Base-by-base conservation (phyloP, 306 rosid species). In the Styphnolobium japonicum region DNA sequence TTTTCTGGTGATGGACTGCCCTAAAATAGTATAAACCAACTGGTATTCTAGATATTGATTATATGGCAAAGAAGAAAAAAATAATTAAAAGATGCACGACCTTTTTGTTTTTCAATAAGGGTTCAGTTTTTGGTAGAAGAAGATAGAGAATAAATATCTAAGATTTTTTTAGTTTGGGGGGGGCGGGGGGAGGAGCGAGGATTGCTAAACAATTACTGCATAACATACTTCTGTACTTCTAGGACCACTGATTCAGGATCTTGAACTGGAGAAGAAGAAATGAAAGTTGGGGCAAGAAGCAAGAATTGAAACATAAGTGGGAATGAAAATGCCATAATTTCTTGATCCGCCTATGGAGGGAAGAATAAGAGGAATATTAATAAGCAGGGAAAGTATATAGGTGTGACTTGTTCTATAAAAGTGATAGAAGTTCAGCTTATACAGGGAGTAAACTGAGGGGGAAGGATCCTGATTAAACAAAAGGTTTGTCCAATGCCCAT, bases 151-250 rank as follows among this genome's bases (percentile, higher is more conserved):
- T n/a, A 45, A n/a, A n/a, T n/a, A n/a, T n/a, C n/a, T n/a, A n/a
- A n/a, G n/a, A n/a, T n/a, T n/a, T n/a, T n/a, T n/a, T n/a, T n/a
- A n/a, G n/a, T n/a, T n/a, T n/a, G n/a, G n/a, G n/a, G n/a, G n/a
- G n/a, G n/a, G n/a, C n/a, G n/a, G 2, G n/a, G n/a, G 19, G 7
- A n/a, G 2, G 70, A 42, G 7, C n/a, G n/a, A 6, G 46, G 7
- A 43, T 10, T 58, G 0, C 2, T 14, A 74, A 40, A 45, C 58
- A 62, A 21, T 55, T 42, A 76, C 11, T 27, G 42, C 16, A 29
- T 63, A 52, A 80, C 84, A 23, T 87, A 91, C 98, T 80, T 79
- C 9, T 84, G 89, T 18, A 91, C 97, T 87, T 89, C 76, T 60
- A 85, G 83, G 45, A 89, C 89, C 1, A 92, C 90, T 7, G 53